Evolutionary conservation across 352 stramenopile species (phyloP), one percentile per base, ranked within the genome.

Genomic region (Pythium coloratum): DNA sequence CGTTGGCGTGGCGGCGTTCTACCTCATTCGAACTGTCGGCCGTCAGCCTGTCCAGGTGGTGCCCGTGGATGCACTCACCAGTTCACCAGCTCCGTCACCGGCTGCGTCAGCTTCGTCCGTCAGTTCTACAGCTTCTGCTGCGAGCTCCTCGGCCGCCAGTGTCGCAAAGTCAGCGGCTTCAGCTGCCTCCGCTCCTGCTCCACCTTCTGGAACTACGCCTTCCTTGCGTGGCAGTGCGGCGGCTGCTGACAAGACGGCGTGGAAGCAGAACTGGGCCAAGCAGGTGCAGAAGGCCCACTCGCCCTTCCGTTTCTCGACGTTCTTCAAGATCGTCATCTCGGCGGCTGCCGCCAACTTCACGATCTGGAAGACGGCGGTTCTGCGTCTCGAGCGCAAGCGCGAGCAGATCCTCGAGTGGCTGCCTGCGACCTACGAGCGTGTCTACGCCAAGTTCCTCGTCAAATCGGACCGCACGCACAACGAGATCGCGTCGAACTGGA

Each of bases 241-340:
- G 38, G 55, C 64, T 66, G 40, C 42, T 1, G 65, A 63, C 63
- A 66, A 66, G 34, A 55, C 71, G 14, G 69, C 72, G 1, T 95
- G 88, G 88, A 84, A 93, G 60, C 78, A 81, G 33, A 91, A 87
- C 56, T 95, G 88, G 88, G 82, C 82, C 33, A 84, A 82, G 62
- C 82, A 94, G 66, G 85, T 95, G 7, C 80, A 82, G 47, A 75
- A 76, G 24, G 86, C 85, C 18, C 78, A 90, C 62, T 86, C 82
- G 18, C 63, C 78, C 9, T 95, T 95, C 58, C 79, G 80, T 30
- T 89, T 88, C 42, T 67, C 67, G 42, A 92, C 83, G 9, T 82
- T 95, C 6, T 77, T 87, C 53, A 92, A 92, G 77, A 82, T 95
- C 26, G 20, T 92, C 34, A 44, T 92, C 6, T 87, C 82, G 28